Evolutionary conservation across 495 filamentous ascomycete genomes (phyloP), one percentile per base, ranked within the genome.

Genomic region (Schizothecium vesticola): DNA sequence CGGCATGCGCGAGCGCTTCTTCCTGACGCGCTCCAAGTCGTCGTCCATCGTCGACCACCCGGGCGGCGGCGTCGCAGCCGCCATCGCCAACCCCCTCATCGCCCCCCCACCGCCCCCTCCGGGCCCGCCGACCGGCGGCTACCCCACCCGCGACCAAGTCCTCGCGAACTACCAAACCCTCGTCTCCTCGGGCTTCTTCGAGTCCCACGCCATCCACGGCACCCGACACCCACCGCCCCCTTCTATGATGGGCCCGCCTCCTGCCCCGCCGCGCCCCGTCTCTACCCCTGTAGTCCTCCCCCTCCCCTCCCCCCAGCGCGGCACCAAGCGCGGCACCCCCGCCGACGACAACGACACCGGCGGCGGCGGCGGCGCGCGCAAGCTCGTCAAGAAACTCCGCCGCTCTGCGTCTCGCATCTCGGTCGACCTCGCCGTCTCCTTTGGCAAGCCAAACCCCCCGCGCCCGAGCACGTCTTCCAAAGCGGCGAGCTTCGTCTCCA

Each of bases 171-270:
- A 84, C 67, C 77, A 80, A 67, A 73, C 79, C 60, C 69, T 84
- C 21, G 70, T 83, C 65, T 77, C 78, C 1, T 77, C 77, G 12
- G 82, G 82, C 58, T 84, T 84, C 75, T 84, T 84, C 64, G 76
- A 77, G 33, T 68, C 77, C 23, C 81, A 84, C 65, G 81, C 80
- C 25, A 84, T 83, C 67, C 77, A 81, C 19, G 81, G 80, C 12
- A 82, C 81, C 0, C 73, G 82, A 8, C 81, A 84, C 63, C 74
- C 77, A 31, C 70, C 64, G 59, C 74, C 63, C 55, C 26, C 63
- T 4, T 58, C 55, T 13, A 65, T 43, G 68, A 71, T 64, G 21
- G 21, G 25, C 10, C 57, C 64, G 22, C 70, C 72, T 16, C 67
- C 67, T 9, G 63, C 65, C 3, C 51, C 29, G 3, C 70, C 60